phyloP scores from a whole-genome alignment of 495 filamentous ascomycete genomes.

The Parathielavia appendiculata region DNA sequence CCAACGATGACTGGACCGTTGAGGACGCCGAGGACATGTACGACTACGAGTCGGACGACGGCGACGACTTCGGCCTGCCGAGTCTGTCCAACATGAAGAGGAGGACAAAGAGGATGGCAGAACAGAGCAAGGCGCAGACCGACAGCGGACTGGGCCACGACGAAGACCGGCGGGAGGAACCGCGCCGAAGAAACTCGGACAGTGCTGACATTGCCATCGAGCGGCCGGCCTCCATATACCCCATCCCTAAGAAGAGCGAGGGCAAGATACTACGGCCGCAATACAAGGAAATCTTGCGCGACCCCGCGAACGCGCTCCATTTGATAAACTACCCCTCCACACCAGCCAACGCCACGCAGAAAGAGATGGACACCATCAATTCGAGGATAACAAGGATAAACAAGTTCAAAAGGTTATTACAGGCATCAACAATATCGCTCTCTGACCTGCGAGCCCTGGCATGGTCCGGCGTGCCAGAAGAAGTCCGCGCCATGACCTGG shows the following conservation, averaged over 20 bases:
- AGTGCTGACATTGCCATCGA: slow-evolving; percentile 90
- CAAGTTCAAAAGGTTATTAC: slow-evolving; percentile 94
- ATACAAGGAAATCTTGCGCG: slow-evolving; percentile 92
- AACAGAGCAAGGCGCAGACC: slow-evolving; percentile 29
- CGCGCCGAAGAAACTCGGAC: slow-evolving; percentile 52
- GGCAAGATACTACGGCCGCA: slow-evolving; percentile 94
- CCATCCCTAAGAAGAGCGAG: slow-evolving; percentile 77
- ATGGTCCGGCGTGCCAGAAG: slow-evolving; percentile 90
- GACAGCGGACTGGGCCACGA: slow-evolving; percentile 11
- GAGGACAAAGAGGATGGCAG: slow-evolving; percentile 53
- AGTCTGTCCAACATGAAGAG: slow-evolving; percentile 83
- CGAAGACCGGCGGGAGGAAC: slow-evolving; percentile 17
- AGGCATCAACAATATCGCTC: slow-evolving; percentile 82
- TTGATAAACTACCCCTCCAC: slow-evolving; percentile 81
- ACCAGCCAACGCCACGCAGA: slow-evolving; percentile 67
- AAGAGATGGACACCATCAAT: slow-evolving; percentile 81
- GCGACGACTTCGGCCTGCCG: slow-evolving; percentile 90
- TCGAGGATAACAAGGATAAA: slow-evolving; percentile 91
- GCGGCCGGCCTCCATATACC: slow-evolving; percentile 80
- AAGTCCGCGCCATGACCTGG: slow-evolving; percentile 97
- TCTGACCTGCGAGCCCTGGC: slow-evolving; percentile 76
- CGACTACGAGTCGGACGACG: slow-evolving; percentile 68
- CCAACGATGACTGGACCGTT: slow-evolving; percentile 68
- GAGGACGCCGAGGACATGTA: slow-evolving; percentile 66
- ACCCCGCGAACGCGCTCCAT: slow-evolving; percentile 92